Evolutionary conservation across 2,329 filamentous ascomycete genomes (phyloP), one percentile per base, ranked within the genome.

Genomic region (Pseudogymnoascus sp.): DNA sequence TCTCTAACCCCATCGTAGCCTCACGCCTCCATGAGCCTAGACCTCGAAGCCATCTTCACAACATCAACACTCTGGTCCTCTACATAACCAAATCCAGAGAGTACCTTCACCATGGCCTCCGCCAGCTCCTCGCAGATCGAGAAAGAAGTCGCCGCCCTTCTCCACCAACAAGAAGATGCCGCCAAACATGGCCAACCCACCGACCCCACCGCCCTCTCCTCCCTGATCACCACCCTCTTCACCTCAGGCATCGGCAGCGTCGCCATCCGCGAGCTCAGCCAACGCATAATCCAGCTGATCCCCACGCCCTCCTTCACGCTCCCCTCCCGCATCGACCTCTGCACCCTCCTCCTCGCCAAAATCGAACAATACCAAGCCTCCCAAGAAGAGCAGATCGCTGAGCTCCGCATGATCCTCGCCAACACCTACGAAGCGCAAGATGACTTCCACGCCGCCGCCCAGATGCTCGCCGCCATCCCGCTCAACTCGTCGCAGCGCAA

Each of bases 401-500:
- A 84, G 47, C 80, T 97, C 60, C 89, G 91, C 65, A 86, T 93
- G 70, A 83, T 91, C 60, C 80, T 96, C 15, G 92, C 93, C 18
- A 84, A 89, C 62, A 90, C 91, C 11, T 88, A 94, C 76, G 91
- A 97, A 75, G 76, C 77, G 61, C 84, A 89, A 66, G 90, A 96
- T 57, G 90, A 96, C 72, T 96, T 88, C 73, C 77, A 82, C 20
- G 82, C 83, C 30, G 91, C 93, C 0, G 94, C 94, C 28, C 86
- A 86, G 71, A 80, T 83, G 8, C 82, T 99, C 6, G 84, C 90
- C 69, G 87, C 87, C 37, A 96, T 97, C 68, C 89, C 91, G 35
- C 85, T 97, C 53, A 93, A 99, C 71, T 88, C 84, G 62, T 92
- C 91, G 2, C 91, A 96, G 77, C 87, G 93, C 57, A 86, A 89